A percentile compares a stretch with the other conserved stretches of the same genome.
These are phyloP conservation scores for Kurtzmaniella quercitrusa DNA, from an alignment of 1,139 yeast genomes.

Conservation along the genomic window DNA sequence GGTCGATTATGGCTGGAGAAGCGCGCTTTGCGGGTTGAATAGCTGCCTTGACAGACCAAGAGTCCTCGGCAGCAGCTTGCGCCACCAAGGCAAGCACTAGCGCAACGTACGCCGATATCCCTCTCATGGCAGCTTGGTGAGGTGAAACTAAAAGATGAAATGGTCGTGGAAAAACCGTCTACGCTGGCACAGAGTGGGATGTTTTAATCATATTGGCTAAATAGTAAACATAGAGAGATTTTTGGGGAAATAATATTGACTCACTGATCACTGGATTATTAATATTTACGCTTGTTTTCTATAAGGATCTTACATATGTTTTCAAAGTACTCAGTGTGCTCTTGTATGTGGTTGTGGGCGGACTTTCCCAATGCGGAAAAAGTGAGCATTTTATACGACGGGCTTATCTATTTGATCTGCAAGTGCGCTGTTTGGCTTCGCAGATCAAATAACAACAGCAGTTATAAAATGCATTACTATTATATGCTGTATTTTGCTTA, in stretches of 20 bases:
- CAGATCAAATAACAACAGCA: no score
- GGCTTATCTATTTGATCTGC: not conserved
- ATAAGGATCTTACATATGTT: no score
- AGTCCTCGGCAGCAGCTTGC: not conserved
- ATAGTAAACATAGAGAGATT: no score
- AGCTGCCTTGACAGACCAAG: not conserved
- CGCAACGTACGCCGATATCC: not conserved
- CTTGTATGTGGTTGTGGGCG: not conserved
- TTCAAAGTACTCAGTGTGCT: no score
- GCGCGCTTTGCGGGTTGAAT: not conserved
- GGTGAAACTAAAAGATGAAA: not conserved
- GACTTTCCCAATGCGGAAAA: not conserved
- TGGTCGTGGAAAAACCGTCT: not conserved
- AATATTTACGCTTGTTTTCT: no score
- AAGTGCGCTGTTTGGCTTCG: no score
- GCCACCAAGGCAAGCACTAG: not conserved
- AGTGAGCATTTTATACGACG: not conserved
- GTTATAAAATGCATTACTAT: no score
- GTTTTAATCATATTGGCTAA: no score
- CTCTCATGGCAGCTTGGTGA: not conserved
- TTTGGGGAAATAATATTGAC: no score
- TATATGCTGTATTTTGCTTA: no score
- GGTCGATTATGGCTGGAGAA: not conserved
- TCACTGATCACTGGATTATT: no score
- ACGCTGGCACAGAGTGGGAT: no score